Evolutionary conservation across 768 basidiomycete genomes (phyloP).

Genomic region (Boletus rufocinnamomeus): DNA sequence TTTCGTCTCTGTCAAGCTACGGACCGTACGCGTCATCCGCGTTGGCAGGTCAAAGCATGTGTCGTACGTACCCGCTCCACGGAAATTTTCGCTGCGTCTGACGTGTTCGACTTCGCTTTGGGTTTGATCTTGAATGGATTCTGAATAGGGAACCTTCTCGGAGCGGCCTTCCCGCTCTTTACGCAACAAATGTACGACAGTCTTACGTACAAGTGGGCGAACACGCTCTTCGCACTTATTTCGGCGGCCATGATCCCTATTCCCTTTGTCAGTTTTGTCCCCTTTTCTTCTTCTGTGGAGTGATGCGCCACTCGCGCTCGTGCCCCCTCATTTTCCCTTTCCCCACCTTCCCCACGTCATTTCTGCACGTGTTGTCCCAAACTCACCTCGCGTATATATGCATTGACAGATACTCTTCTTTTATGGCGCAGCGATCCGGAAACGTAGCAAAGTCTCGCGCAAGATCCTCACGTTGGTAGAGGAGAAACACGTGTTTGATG

Average conservation of each 20-base stretch:
- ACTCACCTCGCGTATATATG: background rate
- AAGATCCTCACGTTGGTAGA: slow-evolving; percentile 22
- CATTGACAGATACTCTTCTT: slow-evolving; percentile 32
- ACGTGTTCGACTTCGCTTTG: slow-evolving; percentile 21
- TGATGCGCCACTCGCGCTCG: background rate
- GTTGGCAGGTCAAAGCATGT: slow-evolving; percentile 65
- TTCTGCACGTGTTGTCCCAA: too few species aligned
- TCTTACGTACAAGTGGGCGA: slow-evolving; percentile 62
- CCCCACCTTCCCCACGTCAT: background rate
- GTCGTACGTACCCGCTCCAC: slow-evolving; percentile 40
- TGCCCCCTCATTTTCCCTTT: background rate
- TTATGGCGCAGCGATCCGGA: slow-evolving; percentile 36
- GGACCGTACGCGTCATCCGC: slow-evolving; percentile 69
- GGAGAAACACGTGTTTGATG: background rate
- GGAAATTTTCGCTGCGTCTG: background rate
- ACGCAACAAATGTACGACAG: slow-evolving; percentile 56
- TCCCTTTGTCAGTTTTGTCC: slow-evolving; percentile 48
- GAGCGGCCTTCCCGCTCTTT: slow-evolving; percentile 62
- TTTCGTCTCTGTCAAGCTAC: slow-evolving; percentile 36
- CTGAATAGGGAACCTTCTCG: slow-evolving; percentile 48
- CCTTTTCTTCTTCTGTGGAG: background rate
- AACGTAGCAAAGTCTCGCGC: slow-evolving; percentile 30
- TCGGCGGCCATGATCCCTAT: slow-evolving; percentile 59
- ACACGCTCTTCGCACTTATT: slow-evolving; percentile 55
- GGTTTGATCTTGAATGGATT: slow-evolving; percentile 3